These are phyloP conservation scores for Claviceps pusilla DNA, from an alignment of 2,329 filamentous ascomycete species.

Conservation along the genomic window DNA sequence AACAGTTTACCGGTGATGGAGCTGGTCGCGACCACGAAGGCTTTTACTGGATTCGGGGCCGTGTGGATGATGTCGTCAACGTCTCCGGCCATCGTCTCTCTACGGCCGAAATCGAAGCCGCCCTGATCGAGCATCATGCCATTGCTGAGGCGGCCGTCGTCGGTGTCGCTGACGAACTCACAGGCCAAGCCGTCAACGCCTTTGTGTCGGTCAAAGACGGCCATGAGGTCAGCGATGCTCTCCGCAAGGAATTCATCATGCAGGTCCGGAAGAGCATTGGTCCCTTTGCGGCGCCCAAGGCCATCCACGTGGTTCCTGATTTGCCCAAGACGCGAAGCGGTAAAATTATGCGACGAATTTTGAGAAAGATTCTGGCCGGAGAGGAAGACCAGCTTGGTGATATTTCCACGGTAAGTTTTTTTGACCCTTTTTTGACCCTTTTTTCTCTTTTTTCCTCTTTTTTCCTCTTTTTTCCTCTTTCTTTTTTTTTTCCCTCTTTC, in stretches of 20 bases:
- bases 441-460: too few relatives aligned
- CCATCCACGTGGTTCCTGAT: conserved; percentile 78
- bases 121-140: conserved; percentile 76
- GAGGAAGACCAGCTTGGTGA: conserved; percentile 96
- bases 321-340: conserved; percentile 93
- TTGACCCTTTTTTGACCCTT: too few relatives aligned
- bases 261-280: conserved; percentile 97
- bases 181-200: conserved; percentile 91
- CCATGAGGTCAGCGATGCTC: conserved; percentile 58
- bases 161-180: conserved; percentile 82
- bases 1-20: conserved; percentile 77
- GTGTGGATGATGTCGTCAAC: conserved; percentile 97
- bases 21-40: conserved; percentile 93
- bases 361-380: conserved; percentile 92
- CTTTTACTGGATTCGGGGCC: conserved; percentile 98
- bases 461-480: too few relatives aligned
- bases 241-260: conserved; percentile 84
- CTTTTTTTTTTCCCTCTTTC: too few relatives aligned
- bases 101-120: conserved; percentile 94
- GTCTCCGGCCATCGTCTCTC: conserved; percentile 92
- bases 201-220: conserved; percentile 88
- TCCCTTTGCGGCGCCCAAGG: conserved; percentile 91
- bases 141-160: conserved; percentile 94
- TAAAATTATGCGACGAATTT: conserved; percentile 96
- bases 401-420: conserved; percentile 59